Evolutionary conservation across 2,329 filamentous ascomycete species (phyloP).

Genomic region (Xenoacremonium recifei): DNA sequence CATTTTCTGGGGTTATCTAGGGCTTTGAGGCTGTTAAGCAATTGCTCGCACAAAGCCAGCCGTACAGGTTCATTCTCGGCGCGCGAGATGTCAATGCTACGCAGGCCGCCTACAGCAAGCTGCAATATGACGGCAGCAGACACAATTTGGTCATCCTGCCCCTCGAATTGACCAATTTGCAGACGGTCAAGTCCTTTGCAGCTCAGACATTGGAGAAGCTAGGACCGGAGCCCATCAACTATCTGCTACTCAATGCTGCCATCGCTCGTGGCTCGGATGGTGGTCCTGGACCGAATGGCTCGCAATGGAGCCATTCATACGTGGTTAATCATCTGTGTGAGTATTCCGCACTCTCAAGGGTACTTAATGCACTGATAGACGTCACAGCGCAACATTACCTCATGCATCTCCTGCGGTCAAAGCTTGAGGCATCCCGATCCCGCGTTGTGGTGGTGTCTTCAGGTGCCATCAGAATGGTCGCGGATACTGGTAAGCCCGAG

Average conservation of each 20-base stretch:
- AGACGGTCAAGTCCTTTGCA: slow-evolving; percentile 46
- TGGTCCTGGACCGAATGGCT: slow-evolving; percentile 36
- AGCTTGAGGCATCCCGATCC: slow-evolving; percentile 43
- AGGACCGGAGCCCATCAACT: slow-evolving; percentile 43
- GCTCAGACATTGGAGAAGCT: slow-evolving; percentile 40
- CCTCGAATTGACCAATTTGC: slow-evolving; percentile 46
- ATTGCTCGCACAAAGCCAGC: slow-evolving; percentile 42
- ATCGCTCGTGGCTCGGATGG: slow-evolving; percentile 36
- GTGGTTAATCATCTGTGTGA: slow-evolving; percentile 54
- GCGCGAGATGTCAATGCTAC: slow-evolving; percentile 42
- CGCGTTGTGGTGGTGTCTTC: slow-evolving; percentile 52
- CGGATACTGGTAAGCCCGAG: slow-evolving; percentile 37
- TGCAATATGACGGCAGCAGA: slow-evolving; percentile 39
- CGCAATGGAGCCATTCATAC: slow-evolving; percentile 49
- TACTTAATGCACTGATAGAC: too few relatives aligned
- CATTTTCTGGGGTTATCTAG: too few relatives aligned
- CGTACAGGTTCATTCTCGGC: slow-evolving; percentile 49
- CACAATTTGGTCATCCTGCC: slow-evolving; percentile 46
- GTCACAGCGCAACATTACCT: slow-evolving; percentile 56
- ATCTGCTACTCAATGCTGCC: slow-evolving; percentile 49
- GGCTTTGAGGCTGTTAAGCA: slow-evolving; percentile 54
- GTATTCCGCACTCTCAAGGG: too few relatives aligned
- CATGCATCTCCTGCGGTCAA: slow-evolving; percentile 46
- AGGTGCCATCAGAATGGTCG: slow-evolving; percentile 42
- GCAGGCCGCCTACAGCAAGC: slow-evolving; percentile 38